Percentiles rank a stretch among this genome's conserved stretches.
Evolutionary conservation across 495 filamentous ascomycete genomes (phyloP).

Genomic region (Penicillium alfredii): DNA sequence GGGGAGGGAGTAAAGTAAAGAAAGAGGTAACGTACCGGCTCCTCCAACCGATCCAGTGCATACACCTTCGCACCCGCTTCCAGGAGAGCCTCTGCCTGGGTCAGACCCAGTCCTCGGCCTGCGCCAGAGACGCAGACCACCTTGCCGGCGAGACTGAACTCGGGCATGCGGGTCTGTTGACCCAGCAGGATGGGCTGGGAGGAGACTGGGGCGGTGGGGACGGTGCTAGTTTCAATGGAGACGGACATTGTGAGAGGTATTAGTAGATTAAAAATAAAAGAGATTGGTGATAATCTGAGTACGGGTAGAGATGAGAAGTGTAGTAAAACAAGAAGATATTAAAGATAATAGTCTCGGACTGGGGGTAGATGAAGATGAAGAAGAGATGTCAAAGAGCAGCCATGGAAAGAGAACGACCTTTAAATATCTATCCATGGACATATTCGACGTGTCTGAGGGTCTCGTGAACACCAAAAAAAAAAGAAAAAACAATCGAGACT

Average conservation of each 20-base stretch:
- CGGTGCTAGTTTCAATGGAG: constrained; percentile 33
- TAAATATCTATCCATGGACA: constrained; percentile 1
- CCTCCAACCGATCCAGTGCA: constrained; percentile 41
- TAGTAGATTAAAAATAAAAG: no score
- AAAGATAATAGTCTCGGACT: constrained; percentile 4
- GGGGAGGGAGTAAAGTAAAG: no score
- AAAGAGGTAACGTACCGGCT: constrained; percentile 41
- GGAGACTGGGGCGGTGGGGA: constrained; percentile 22
- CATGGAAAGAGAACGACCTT: no score
- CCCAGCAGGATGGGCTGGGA: constrained; percentile 27
- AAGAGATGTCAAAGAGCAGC: no score
- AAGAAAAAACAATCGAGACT: no score
- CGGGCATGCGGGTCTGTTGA: constrained; percentile 51
- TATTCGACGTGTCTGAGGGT: constrained; percentile 4
- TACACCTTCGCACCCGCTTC: constrained; percentile 69
- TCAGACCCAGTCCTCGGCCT: constrained; percentile 72
- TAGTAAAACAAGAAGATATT: no score
- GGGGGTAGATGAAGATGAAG: no score
- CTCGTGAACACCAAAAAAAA: constrained; percentile 23
- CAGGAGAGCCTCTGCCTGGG: constrained; percentile 71
- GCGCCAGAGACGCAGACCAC: constrained; percentile 75
- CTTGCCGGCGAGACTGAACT: constrained; percentile 73
- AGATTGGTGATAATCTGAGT: constrained; percentile 1
- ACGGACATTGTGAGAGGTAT: constrained; percentile 31
- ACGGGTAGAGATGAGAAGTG: no score